Conservation (phyloP, 768 basidiomycete genomes). For the Xanthoconium stramineum region DNA sequence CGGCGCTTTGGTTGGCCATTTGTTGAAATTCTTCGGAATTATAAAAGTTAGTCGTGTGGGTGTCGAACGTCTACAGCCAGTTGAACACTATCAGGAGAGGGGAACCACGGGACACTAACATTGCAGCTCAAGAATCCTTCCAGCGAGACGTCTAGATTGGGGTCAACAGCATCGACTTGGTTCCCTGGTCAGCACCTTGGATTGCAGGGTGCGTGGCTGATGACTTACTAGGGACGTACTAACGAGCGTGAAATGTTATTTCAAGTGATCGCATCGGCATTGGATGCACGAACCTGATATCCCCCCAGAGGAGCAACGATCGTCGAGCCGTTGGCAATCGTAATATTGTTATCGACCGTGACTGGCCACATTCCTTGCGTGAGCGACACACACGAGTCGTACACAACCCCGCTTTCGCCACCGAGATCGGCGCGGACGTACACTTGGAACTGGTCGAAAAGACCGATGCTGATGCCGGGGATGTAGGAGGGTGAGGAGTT, state of each 20-base stretch:
- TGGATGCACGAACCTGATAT: conserved; percentile 47
- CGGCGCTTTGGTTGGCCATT: conserved; percentile 41
- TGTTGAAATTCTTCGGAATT: conserved; percentile 47
- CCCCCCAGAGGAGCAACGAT: conserved; percentile 59
- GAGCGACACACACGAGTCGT: conserved; percentile 63
- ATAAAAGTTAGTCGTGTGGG: conserved; percentile 51
- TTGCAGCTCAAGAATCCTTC: conserved; percentile 66
- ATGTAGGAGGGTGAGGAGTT: conserved; percentile 52
- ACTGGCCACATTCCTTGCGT: conserved; percentile 68
- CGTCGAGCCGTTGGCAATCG: conserved; percentile 63
- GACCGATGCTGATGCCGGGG: conserved; percentile 32
- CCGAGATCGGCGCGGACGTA: conserved; percentile 62
- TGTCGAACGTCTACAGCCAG: conserved; percentile 42
- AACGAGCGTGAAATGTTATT: background rate
- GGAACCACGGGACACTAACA: conserved; percentile 31
- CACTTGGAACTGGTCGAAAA: conserved; percentile 40
- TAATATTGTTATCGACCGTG: conserved; percentile 42
- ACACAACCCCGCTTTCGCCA: conserved; percentile 65
- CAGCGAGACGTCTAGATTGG: conserved; percentile 57
- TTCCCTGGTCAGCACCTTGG: conserved; percentile 6
- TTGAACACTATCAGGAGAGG: background rate
- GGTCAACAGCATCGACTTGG: conserved; percentile 61
- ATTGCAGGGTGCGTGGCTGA: background rate
- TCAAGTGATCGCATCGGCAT: background rate
- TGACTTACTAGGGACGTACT: conserved; percentile 42